Conservation (phyloP, 352 stramenopile species). For the Globisporangium viniferum region DNA sequence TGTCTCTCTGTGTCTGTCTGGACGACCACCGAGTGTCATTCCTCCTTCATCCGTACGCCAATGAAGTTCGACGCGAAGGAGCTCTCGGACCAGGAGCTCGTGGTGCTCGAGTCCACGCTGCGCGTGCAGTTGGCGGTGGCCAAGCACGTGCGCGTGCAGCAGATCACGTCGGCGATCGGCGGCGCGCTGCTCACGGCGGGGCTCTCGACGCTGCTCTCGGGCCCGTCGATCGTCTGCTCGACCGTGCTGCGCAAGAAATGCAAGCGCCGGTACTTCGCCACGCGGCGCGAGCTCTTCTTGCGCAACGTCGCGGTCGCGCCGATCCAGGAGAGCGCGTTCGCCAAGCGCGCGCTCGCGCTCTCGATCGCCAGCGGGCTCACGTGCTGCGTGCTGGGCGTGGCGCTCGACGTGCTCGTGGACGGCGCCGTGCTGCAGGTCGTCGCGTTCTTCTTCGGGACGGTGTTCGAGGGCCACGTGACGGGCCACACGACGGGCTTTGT, state of each 20-base stretch:
- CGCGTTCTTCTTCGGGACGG: constrained; percentile 17
- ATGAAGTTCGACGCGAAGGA: constrained; percentile 18
- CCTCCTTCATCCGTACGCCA: background rate
- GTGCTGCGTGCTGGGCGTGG: constrained; percentile 26
- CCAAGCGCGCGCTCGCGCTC: constrained; percentile 23
- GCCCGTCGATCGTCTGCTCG: constrained; percentile 23
- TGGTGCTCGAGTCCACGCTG: constrained; percentile 27
- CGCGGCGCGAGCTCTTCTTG: constrained; percentile 14
- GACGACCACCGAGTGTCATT: background rate
- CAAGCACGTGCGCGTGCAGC: constrained; percentile 20
- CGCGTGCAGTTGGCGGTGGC: constrained; percentile 28
- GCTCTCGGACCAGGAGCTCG: constrained; percentile 21
- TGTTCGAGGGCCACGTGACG: constrained; percentile 17
- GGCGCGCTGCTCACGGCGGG: constrained; percentile 18
- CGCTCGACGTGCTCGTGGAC: constrained; percentile 26
- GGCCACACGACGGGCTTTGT: constrained; percentile 12
- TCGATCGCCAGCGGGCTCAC: constrained; percentile 22
- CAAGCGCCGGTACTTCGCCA: constrained; percentile 17
- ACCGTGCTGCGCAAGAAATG: constrained; percentile 22
- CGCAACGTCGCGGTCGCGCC: constrained; percentile 14
- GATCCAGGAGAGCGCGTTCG: constrained; percentile 16
- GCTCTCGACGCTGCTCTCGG: constrained; percentile 21
- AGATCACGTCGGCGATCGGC: constrained; percentile 20
- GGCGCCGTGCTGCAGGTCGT: constrained; percentile 25
- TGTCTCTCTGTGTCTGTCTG: background rate